Evolutionary conservation across 1,284 basidiomycete genomes (phyloP).

Genomic region (Pholiota adiposa): DNA sequence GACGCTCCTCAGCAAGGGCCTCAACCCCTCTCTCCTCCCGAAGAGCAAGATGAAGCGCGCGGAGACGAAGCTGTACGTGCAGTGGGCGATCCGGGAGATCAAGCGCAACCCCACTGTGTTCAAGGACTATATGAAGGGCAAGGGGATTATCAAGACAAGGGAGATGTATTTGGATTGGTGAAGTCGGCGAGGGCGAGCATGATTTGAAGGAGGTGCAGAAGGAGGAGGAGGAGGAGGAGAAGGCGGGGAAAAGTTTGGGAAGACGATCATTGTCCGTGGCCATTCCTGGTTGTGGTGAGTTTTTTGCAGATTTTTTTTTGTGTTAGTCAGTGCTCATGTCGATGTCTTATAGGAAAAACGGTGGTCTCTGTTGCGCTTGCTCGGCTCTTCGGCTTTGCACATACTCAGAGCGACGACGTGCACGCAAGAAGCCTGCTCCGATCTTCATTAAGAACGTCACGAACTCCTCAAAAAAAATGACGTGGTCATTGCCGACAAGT

Average conservation of each 20-base stretch:
- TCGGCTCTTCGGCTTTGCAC: slow-evolving; percentile 82
- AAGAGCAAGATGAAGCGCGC: slow-evolving; percentile 65
- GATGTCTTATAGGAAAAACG: slow-evolving; percentile 76
- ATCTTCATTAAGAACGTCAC: slow-evolving; percentile 81
- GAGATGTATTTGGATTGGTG: slow-evolving; percentile 81
- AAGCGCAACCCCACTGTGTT: slow-evolving; percentile 66
- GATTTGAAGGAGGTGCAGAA: slow-evolving; percentile 24
- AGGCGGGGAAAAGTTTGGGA: slow-evolving; percentile 47
- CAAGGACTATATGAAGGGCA: slow-evolving; percentile 66
- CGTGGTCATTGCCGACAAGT: slow-evolving; percentile 93
- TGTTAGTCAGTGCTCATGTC: neutral
- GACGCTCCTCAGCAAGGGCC: slow-evolving; percentile 54
- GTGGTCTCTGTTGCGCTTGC: slow-evolving; percentile 79
- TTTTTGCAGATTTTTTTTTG: neutral
- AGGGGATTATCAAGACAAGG: slow-evolving; percentile 85
- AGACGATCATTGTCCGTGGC: slow-evolving; percentile 90
- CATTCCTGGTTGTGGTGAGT: slow-evolving; percentile 89
- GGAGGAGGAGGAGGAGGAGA: slow-evolving; percentile 7
- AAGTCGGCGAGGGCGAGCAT: slow-evolving; percentile 40
- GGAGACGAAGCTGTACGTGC: slow-evolving; percentile 70
- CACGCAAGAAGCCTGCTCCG: slow-evolving; percentile 79
- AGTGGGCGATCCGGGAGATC: slow-evolving; percentile 78
- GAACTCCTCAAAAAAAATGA: slow-evolving; percentile 64
- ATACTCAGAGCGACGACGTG: slow-evolving; percentile 94
- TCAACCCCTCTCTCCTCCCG: slow-evolving; percentile 47